Evolutionary conservation across 139 green algal genomes (phyloP), one percentile per base, ranked within the genome.

Genomic region (Ettlia oleoabundans): DNA sequence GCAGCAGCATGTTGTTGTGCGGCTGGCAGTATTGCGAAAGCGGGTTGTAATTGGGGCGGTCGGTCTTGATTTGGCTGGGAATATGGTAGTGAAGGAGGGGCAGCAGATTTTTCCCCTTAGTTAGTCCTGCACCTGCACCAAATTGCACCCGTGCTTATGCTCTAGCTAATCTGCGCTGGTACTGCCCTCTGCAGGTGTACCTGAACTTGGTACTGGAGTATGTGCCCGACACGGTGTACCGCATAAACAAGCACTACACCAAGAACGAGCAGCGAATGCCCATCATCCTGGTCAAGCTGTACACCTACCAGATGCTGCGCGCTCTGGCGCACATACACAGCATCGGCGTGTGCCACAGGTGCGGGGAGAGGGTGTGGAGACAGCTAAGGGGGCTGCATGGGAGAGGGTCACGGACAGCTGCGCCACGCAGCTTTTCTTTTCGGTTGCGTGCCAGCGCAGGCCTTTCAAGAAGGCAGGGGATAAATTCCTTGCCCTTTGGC

Each of bases 151-250:
- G 22, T 68, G 42, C n/a, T 32, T 8, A 37, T 7, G 7, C 6
- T 33, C 32, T 24, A 33, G 19, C 5, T 55, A 24, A 35, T 19
- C 47, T 58, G 55, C 9, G 52, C 24, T 21, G 19, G 41, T 71
- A n/a, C 30, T 3, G 7, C 21, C 33, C n/a, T 8, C 89, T 91
- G 28, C 88, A 97, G 78, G 94, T 98, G n/a, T 99, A 96, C 84
- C 90, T 99, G 33, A 98, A 99, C 86, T 90, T 99, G 55, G 97
- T 99, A 63, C 89, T 99, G 75, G 97, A 99, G 89, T 99, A 94
- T 78, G 96, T 99, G 43, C 97, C 97, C 0, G 97, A 99, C 85
- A 99, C 97, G 1, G 91, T 99, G 58, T 99, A 98, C 91, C 86
- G 95, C 67, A 97, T 99, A 69, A 91, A 92, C 90, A 98, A 99